Conservation (phyloP, 768 basidiomycete species). For the Floccularia luteovirens region DNA sequence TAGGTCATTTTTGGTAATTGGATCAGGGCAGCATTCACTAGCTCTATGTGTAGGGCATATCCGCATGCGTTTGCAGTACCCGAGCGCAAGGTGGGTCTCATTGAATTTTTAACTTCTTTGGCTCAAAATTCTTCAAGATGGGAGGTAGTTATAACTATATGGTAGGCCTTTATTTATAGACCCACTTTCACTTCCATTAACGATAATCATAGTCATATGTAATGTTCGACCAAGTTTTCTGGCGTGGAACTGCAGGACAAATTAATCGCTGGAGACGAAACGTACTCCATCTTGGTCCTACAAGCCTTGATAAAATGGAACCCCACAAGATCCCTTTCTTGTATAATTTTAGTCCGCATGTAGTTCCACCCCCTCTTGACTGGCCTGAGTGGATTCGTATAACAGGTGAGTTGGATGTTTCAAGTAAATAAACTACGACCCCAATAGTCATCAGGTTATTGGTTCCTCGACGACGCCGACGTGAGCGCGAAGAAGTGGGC, state of each 20-base stretch:
- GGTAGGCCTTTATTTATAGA: constrained; percentile 36
- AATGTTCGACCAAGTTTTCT: constrained; percentile 97
- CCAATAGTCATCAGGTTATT: constrained; percentile 59
- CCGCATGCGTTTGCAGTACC: constrained; percentile 98
- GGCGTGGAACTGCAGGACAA: constrained; percentile 90
- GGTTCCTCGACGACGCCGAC: constrained; percentile 93
- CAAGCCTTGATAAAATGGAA: constrained; percentile 91
- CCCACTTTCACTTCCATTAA: constrained; percentile 1
- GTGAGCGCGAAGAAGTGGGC: constrained; percentile 86
- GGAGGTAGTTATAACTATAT: constrained; percentile 98
- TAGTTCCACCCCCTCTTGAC: constrained; percentile 91
- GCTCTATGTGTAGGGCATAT: constrained; percentile 55
- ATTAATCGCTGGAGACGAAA: constrained; percentile 92
- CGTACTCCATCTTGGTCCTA: constrained; percentile 65
- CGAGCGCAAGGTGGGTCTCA: constrained; percentile 65
- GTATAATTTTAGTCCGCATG: constrained; percentile 91
- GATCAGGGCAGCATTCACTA: constrained; percentile 5
- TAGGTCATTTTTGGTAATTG: constrained; percentile 11
- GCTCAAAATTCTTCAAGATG: constrained; percentile 42
- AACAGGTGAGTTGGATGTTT: constrained; percentile 45
- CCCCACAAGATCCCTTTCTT: constrained; percentile 97
- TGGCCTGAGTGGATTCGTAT: constrained; percentile 99
- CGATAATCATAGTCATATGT: constrained; percentile 66
- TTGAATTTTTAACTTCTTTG: background rate
- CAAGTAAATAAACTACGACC: constrained; percentile 1